Conservation (phyloP, 768 basidiomycete species). For the Tremella yokohamensis region DNA sequence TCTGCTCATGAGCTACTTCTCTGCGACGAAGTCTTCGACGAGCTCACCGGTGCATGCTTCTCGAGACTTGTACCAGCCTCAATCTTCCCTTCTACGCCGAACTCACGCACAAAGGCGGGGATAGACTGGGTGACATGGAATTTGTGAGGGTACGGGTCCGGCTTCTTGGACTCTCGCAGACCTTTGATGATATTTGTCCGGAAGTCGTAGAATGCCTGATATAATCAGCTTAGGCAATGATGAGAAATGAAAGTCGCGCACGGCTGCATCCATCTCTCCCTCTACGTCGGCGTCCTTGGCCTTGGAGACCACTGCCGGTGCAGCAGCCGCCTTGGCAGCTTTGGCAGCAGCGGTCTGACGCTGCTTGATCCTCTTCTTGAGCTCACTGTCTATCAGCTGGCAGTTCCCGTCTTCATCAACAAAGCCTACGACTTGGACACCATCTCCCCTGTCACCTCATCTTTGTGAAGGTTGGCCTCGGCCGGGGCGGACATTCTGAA, state of each 20-base stretch:
- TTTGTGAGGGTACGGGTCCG: constrained; percentile 99
- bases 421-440: constrained; percentile 80
- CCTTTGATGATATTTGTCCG: constrained; percentile 82
- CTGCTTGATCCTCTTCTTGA: constrained; percentile 88
- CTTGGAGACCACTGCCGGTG: constrained; percentile 48
- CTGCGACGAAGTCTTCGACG: neutral
- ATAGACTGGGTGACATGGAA: constrained; percentile 82
- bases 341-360: constrained; percentile 70
- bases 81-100: constrained; percentile 70
- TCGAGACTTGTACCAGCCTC: constrained; percentile 64
- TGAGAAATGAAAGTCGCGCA: constrained; percentile 54
- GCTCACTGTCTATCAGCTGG: constrained; percentile 61
- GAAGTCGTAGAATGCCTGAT: constrained; percentile 92
- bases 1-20: constrained; percentile 21
- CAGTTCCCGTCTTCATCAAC: neutral
- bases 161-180: constrained; percentile 75
- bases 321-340: constrained; percentile 62
- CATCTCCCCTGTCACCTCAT: constrained; percentile 81
- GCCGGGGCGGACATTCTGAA: constrained; percentile 49
- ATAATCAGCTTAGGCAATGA: constrained; percentile 5
- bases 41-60: constrained; percentile 48
- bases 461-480: constrained; percentile 51
- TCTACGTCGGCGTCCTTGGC: constrained; percentile 56
- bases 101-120: constrained; percentile 66
- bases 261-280: constrained; percentile 85